phyloP scores from a whole-genome alignment of 2,329 filamentous ascomycete genomes.

The Fusarium pseudoanthophilum region DNA sequence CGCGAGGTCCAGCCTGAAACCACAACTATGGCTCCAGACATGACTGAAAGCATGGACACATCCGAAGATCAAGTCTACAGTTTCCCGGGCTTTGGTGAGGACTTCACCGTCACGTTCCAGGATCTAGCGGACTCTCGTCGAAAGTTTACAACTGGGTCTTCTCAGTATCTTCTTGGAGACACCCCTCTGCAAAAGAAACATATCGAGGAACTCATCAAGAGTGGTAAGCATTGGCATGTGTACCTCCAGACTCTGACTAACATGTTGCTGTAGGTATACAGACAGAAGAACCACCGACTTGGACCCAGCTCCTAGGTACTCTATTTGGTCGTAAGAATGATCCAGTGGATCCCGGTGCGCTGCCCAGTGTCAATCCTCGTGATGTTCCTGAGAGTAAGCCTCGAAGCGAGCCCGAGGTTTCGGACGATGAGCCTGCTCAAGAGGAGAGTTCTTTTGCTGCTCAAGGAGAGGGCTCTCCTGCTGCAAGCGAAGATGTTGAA shows the following conservation, averaged over 20 bases:
- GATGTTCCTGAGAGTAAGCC: conserved; percentile 35
- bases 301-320: conserved; percentile 17
- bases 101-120: conserved; percentile 24
- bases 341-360: conserved; percentile 22
- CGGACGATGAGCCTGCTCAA: not conserved
- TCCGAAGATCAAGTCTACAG: not conserved
- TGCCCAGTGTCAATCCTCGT: conserved; percentile 33
- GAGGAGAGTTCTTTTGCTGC: not conserved
- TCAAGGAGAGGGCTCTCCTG: not conserved
- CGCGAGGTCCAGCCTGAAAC: not conserved
- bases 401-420: not conserved
- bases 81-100: conserved; percentile 8
- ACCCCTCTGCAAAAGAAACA: conserved; percentile 45
- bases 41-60: not conserved
- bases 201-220: conserved; percentile 37
- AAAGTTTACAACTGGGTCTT: conserved; percentile 38
- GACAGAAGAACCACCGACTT: conserved; percentile 6
- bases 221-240: conserved; percentile 27
- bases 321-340: conserved; percentile 4
- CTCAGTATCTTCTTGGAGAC: conserved; percentile 46
- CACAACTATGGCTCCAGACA: not conserved
- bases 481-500: not conserved
- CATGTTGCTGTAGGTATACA: conserved; percentile 23
- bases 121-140: conserved; percentile 31
- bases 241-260: not conserved